Base-by-base conservation (phyloP, 1,284 basidiomycete species). In the Stereum hirsutum region DNA sequence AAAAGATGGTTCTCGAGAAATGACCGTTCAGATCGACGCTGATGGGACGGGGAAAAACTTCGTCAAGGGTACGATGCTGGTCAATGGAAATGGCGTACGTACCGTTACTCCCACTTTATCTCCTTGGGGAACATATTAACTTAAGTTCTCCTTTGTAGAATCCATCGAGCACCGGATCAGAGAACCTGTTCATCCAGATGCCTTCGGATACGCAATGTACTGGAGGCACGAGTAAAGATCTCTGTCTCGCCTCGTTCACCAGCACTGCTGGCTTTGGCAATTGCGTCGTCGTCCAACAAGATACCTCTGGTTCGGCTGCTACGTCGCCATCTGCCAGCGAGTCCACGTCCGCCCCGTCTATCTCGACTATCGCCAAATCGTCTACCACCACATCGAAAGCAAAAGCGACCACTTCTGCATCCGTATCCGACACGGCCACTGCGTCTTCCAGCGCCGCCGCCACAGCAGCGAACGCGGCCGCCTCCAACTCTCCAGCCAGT, bases 1-100 rank as follows among this genome's bases (percentile, higher is more conserved):
- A 32, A 47, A 48, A 6, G 74, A 77, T 54, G 75, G 74, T 25
- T 75, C 74, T 6, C 66, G 70, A n/a, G 57, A 67, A 47, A 61
- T 77, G 42, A 36, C 23, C 12, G 28, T 30, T 8, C n/a, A 39
- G 28, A 54, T 69, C 26, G 64, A 69, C 46, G 43, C 62, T 3
- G 59, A 63, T 6, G 67, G 60, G 20, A 57, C 58, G 2, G 67
- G 67, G 14, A 61, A 55, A 38, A 53, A 46, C 20, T 68, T 69
- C 51, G 57, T 55, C 24, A 47, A 57, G 17, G 65, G 55, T 0
- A 61, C 57, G 17, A 59, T 69, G 12, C 52, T 54, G n/a, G 55
- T 57, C 47, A 69, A 69, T 48, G 67, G 66, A 28, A 59, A 62
- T 46, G 38, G 48, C 23, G 62, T 65, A 15, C 42, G 61, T 42